These are phyloP conservation scores for Herpotrichia juniperi DNA, from an alignment of 2,329 filamentous ascomycete species.

Conservation along the genomic window DNA sequence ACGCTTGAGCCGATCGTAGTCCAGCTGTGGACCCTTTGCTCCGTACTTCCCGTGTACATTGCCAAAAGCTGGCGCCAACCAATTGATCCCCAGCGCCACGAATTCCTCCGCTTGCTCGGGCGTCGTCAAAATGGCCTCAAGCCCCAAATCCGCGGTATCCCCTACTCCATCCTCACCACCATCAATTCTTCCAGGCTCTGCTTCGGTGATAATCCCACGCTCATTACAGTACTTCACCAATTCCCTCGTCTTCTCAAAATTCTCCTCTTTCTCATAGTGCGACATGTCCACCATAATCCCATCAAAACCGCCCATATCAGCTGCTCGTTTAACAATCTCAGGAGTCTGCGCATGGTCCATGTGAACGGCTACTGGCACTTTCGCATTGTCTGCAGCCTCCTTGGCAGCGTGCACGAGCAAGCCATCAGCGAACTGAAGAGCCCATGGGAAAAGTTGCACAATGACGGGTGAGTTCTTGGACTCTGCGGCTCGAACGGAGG, in stretches of 20 bases:
- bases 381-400: constrained; percentile 41
- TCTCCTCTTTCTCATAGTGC: constrained; percentile 71
- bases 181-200: constrained; percentile 71
- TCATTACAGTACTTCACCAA: constrained; percentile 65
- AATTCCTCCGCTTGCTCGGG: constrained; percentile 71
- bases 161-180: constrained; percentile 75
- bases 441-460: constrained; percentile 74
- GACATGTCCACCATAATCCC: constrained; percentile 78
- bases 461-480: constrained; percentile 68
- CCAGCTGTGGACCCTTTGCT: constrained; percentile 31
- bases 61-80: constrained; percentile 73
- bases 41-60: constrained; percentile 51
- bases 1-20: constrained; percentile 28
- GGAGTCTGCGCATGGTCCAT: constrained; percentile 51
- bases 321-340: constrained; percentile 42
- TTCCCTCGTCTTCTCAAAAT: constrained; percentile 65
- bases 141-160: constrained; percentile 61
- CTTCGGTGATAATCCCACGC: constrained; percentile 68
- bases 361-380: constrained; percentile 48
- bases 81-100: constrained; percentile 70
- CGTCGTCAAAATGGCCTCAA: constrained; percentile 67
- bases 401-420: constrained; percentile 48
- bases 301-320: constrained; percentile 62
- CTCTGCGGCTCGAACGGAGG: constrained; percentile 69
- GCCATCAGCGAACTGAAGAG: constrained; percentile 64